Evolutionary conservation across 2,329 filamentous ascomycete genomes (phyloP).

Genomic region (Aspergillus fructus): DNA sequence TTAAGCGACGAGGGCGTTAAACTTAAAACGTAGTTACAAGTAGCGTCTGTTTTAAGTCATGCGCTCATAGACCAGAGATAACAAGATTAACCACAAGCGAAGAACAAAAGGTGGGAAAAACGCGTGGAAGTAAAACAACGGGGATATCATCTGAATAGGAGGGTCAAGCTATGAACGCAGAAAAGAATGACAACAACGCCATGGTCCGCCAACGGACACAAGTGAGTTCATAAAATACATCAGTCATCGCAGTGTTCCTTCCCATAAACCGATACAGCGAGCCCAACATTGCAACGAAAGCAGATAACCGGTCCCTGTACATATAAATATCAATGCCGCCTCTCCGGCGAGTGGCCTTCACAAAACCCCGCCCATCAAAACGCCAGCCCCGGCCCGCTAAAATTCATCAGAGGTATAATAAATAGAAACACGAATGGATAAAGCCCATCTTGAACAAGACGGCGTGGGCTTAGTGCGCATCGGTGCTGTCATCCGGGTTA

Average conservation of each 20-base stretch:
- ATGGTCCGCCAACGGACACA: neutral
- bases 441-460: neutral
- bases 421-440: slow-evolving; percentile 5
- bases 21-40: too few relatives aligned
- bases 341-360: slow-evolving; percentile 17
- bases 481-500: slow-evolving; percentile 21
- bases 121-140: neutral
- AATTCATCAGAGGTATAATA: slow-evolving; percentile 9
- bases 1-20: neutral
- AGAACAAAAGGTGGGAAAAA: neutral
- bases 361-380: slow-evolving; percentile 22
- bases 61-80: neutral
- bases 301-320: slow-evolving; percentile 19
- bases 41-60: neutral
- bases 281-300: slow-evolving; percentile 4
- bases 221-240: slow-evolving; percentile 6
- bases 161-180: neutral
- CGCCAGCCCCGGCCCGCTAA: slow-evolving; percentile 33
- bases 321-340: slow-evolving; percentile 19
- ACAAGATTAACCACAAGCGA: neutral
- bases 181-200: neutral
- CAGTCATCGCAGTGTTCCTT: neutral
- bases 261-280: slow-evolving; percentile 4
- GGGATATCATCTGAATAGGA: slow-evolving; percentile 17
- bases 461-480: neutral